These are phyloP conservation scores for Heterobasidion occidentale DNA, from an alignment of 1,284 basidiomycete genomes.

Conservation along the genomic window DNA sequence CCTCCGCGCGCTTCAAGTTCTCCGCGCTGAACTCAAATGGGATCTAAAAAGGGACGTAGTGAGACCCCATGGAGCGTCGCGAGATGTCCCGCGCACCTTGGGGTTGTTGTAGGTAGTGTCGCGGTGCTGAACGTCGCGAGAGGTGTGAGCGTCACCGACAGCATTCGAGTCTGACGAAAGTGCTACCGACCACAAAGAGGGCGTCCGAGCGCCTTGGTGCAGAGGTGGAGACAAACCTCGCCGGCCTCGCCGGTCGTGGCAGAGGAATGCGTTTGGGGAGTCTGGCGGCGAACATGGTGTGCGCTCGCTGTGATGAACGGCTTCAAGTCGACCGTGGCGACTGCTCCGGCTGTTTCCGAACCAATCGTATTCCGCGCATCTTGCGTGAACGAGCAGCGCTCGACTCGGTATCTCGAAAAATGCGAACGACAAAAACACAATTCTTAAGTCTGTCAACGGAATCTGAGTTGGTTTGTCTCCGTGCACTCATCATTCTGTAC, in stretches of 20 bases:
- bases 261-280: slow-evolving; percentile 15
- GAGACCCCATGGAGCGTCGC: too few relatives aligned
- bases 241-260: slow-evolving; percentile 8
- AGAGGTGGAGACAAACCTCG: slow-evolving; percentile 27
- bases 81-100: slow-evolving; percentile 39
- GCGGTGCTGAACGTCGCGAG: slow-evolving; percentile 59
- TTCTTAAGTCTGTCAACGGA: too few relatives aligned
- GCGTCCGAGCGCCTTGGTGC: slow-evolving; percentile 37
- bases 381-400: neutral
- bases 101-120: slow-evolving; percentile 93
- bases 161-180: neutral
- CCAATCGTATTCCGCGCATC: slow-evolving; percentile 6
- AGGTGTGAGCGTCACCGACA: slow-evolving; percentile 8
- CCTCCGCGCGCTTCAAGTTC: slow-evolving; percentile 80
- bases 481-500: too few relatives aligned
- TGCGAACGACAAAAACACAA: too few relatives aligned
- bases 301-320: neutral
- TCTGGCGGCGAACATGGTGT: slow-evolving; percentile 17
- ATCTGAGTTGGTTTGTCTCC: too few relatives aligned
- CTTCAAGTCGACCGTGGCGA: neutral
- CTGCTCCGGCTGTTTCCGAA: slow-evolving; percentile 8
- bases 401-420: too few relatives aligned
- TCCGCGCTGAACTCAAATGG: slow-evolving; percentile 82
- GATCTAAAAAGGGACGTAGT: slow-evolving; percentile 71
- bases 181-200: slow-evolving; percentile 41